phyloP scores from a whole-genome alignment of 2,329 filamentous ascomycete genomes.

The Fusarium chaquense region DNA sequence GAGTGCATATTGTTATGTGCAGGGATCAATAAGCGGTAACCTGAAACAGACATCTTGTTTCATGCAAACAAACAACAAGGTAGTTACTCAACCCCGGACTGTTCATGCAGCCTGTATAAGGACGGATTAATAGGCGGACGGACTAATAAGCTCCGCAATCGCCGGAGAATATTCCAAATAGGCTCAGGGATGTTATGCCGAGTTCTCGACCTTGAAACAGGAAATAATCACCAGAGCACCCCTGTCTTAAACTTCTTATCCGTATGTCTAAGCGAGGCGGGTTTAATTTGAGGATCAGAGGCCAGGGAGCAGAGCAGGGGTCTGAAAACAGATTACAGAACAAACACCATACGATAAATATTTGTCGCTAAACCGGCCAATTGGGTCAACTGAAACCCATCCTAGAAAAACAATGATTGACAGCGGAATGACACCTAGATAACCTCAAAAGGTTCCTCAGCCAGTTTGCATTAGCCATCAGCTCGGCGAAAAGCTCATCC shows the following conservation, averaged over 20 bases:
- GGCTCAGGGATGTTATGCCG: background rate
- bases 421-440: background rate
- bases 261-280: background rate
- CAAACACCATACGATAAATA: background rate
- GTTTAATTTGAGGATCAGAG: background rate
- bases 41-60: background rate
- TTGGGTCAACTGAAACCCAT: background rate
- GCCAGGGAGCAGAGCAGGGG: background rate
- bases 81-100: background rate
- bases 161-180: background rate
- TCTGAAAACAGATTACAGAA: background rate
- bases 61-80: background rate
- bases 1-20: background rate
- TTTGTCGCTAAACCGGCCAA: background rate
- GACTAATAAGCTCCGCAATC: background rate
- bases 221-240: background rate
- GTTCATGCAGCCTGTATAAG: background rate
- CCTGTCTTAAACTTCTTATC: background rate
- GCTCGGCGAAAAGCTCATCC: background rate
- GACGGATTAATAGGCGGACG: background rate
- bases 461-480: background rate
- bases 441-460: background rate
- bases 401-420: background rate
- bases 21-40: background rate
- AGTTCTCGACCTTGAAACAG: background rate